Conservation (phyloP, 1,284 basidiomycete species). For the Flammula alnicola region DNA sequence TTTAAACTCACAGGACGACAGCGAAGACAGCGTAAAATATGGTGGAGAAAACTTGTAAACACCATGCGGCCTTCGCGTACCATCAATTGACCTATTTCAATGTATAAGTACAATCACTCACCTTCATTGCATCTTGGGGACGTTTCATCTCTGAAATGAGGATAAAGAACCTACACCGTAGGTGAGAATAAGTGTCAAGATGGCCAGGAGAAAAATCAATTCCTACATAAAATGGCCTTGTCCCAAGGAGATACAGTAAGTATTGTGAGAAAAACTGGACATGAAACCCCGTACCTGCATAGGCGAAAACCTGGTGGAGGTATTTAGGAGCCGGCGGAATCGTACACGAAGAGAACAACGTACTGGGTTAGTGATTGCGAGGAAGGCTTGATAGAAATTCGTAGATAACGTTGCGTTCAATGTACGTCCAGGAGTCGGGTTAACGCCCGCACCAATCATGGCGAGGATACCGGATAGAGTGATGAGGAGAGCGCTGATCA, state of each 20-base stretch:
- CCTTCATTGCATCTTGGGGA: constrained; percentile 14
- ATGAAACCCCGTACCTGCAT: constrained; percentile 13
- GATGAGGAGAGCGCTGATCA: constrained; percentile 1
- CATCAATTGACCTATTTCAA: neutral
- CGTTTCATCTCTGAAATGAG: constrained; percentile 15
- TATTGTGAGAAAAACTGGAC: too few relatives aligned
- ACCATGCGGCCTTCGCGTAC: constrained; percentile 5
- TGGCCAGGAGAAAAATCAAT: neutral
- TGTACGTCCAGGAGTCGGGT: constrained; percentile 8
- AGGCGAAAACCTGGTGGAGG: constrained; percentile 7
- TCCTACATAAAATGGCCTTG: constrained; percentile 14
- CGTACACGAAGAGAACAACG: neutral
- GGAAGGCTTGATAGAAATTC: constrained; percentile 11
- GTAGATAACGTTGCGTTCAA: constrained; percentile 4
- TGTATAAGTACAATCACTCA: neutral
- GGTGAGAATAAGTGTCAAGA: neutral
- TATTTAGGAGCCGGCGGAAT: neutral
- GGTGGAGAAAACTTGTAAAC: constrained; percentile 10
- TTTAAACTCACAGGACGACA: constrained; percentile 3
- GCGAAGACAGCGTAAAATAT: constrained; percentile 12
- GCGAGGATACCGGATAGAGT: constrained; percentile 12
- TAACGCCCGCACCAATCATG: constrained; percentile 11
- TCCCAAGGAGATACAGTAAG: too few relatives aligned
- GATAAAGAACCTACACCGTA: constrained; percentile 9
- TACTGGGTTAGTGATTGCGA: constrained; percentile 14